Evolutionary conservation across 202 grass and related monocot species (phyloP).

Genomic region (Schoenoplectus triqueter): DNA sequence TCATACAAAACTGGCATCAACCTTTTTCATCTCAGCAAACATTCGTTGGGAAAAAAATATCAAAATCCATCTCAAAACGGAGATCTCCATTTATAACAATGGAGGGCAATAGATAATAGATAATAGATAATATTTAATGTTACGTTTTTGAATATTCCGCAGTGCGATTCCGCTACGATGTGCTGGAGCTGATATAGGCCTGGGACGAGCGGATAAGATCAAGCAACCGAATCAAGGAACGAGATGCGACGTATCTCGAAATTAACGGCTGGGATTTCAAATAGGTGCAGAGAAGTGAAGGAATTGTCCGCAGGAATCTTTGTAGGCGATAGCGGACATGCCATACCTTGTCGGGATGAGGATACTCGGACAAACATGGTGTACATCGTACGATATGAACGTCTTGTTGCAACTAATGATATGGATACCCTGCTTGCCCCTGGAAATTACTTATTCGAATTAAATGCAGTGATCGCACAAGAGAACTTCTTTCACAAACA

Average conservation of each 20-base stretch:
- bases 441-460: neutral
- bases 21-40: too few species aligned
- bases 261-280: slow-evolving; percentile 17
- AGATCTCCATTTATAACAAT: neutral
- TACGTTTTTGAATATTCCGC: slow-evolving; percentile 64
- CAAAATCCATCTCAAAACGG: neutral
- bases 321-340: slow-evolving; percentile 28
- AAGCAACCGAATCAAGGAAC: slow-evolving; percentile 13
- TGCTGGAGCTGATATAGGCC: slow-evolving; percentile 37
- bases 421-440: slow-evolving; percentile 18
- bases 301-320: slow-evolving; percentile 46
- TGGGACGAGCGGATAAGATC: slow-evolving; percentile 49
- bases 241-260: slow-evolving; percentile 4
- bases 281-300: slow-evolving; percentile 26
- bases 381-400: neutral
- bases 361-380: neutral
- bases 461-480: neutral
- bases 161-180: slow-evolving; percentile 52
- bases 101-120: neutral
- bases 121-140: neutral
- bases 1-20: neutral
- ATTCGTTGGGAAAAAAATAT: too few species aligned
- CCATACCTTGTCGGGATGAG: slow-evolving; percentile 6
- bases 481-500: too few species aligned
- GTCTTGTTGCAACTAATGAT: neutral